Conservation (phyloP, 192 early-diverging fungal genomes). For the Coemansia sp. region DNA sequence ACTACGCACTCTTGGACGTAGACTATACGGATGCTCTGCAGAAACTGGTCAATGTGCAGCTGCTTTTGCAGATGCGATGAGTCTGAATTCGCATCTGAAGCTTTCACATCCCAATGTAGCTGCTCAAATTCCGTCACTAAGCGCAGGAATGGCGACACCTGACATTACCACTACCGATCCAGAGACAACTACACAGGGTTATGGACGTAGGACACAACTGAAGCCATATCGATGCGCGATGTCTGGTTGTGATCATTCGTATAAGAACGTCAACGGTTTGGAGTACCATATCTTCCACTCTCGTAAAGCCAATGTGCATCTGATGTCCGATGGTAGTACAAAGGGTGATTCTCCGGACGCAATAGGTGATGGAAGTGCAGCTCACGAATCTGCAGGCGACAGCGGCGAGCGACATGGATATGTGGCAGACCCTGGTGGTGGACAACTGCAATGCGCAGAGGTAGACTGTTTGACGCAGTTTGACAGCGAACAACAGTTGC, state of each 20-base stretch:
- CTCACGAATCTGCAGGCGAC: too few species aligned
- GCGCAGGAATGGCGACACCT: not conserved
- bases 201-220: not conserved
- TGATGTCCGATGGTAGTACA: conserved; percentile 11
- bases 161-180: not conserved
- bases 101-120: conserved; percentile 41
- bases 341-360: not conserved
- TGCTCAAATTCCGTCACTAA: conserved; percentile 38
- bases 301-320: conserved; percentile 43
- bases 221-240: conserved; percentile 70
- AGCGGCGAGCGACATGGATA: too few species aligned
- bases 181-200: not conserved
- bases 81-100: conserved; percentile 51
- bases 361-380: not conserved
- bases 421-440: not conserved
- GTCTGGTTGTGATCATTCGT: conserved; percentile 64
- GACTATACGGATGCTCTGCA: conserved; percentile 55
- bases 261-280: conserved; percentile 84
- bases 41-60: conserved; percentile 33
- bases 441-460: conserved; percentile 37
- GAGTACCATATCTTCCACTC: conserved; percentile 75
- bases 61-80: conserved; percentile 36
- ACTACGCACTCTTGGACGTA: conserved; percentile 41
- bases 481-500: conserved; percentile 28
- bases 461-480: conserved; percentile 39